phyloP scores from a whole-genome alignment of 305 asterid genomes.

The Fraxinus dipetala region DNA sequence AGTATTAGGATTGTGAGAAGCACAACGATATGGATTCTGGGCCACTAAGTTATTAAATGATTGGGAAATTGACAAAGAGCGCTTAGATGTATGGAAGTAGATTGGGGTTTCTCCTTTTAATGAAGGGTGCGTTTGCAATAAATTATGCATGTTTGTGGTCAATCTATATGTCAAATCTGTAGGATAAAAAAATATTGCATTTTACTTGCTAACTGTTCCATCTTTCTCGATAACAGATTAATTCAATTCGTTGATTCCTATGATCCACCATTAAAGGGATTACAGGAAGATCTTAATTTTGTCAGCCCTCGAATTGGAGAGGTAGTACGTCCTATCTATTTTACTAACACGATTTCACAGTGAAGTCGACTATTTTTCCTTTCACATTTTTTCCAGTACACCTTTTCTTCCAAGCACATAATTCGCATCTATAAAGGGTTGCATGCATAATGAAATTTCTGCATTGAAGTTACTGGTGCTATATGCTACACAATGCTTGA shows the following conservation, averaged over 20 bases:
- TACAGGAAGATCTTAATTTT: conserved; percentile 97
- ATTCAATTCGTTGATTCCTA: conserved; percentile 90
- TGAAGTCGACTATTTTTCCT: conserved; percentile 20
- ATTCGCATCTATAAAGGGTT: neutral
- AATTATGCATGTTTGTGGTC: conserved; percentile 5
- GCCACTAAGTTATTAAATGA: neutral
- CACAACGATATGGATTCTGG: conserved; percentile 8
- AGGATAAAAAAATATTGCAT: conserved; percentile 12
- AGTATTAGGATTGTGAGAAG: conserved; percentile 2
- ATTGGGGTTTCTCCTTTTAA: neutral
- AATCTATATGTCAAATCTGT: conserved; percentile 1
- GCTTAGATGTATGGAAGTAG: neutral
- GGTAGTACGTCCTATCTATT: conserved; percentile 42
- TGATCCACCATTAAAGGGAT: conserved; percentile 97
- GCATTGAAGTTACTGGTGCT: conserved; percentile 5
- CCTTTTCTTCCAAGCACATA: neutral
- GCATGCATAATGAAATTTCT: conserved; percentile 4
- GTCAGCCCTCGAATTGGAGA: conserved; percentile 99
- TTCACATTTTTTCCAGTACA: conserved; percentile 5
- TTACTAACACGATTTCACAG: conserved; percentile 12
- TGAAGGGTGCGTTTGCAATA: neutral
- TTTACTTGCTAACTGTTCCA: conserved; percentile 27
- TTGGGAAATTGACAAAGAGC: neutral
- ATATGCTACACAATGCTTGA: conserved; percentile 7
- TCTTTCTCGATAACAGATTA: conserved; percentile 53